Percentiles rank a stretch among this genome's conserved stretches.
These are phyloP conservation scores for Pseudoscleropodium purum DNA, from an alignment of 225 moss, liverwort and hornwort species.

Conservation along the genomic window DNA sequence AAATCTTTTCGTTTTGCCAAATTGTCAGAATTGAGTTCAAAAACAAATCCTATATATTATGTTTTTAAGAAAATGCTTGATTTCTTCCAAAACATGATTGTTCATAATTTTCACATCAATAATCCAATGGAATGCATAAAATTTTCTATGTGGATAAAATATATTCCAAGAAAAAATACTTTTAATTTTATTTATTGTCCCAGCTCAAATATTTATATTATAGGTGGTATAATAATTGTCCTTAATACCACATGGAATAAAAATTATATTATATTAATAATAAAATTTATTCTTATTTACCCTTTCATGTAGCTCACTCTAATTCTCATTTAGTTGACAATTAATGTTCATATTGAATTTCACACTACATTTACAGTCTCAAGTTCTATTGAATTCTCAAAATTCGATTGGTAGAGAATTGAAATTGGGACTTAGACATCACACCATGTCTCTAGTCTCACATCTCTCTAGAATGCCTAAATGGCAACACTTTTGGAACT, in stretches of 20 bases:
- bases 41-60: not conserved
- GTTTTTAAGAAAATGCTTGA: not conserved
- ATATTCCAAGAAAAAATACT: not conserved
- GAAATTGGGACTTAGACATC: not conserved
- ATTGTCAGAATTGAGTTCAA: not conserved
- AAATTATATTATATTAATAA: not conserved
- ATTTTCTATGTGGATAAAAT: accelerated
- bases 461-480: not conserved
- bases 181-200: not conserved
- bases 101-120: not conserved
- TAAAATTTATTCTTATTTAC: not conserved
- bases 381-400: not conserved
- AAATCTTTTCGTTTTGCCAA: not conserved
- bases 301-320: not conserved
- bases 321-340: not conserved
- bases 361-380: accelerated
- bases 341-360: not conserved
- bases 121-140: not conserved
- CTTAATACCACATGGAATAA: not conserved
- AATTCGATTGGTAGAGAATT: not conserved
- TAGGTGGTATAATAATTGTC: not conserved
- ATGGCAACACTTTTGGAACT: not conserved
- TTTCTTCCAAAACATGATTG: not conserved
- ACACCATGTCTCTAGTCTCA: accelerated
- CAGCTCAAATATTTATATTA: not conserved